phyloP scores from a whole-genome alignment of 805 yeast genomes.

The Candida railenensis region DNA sequence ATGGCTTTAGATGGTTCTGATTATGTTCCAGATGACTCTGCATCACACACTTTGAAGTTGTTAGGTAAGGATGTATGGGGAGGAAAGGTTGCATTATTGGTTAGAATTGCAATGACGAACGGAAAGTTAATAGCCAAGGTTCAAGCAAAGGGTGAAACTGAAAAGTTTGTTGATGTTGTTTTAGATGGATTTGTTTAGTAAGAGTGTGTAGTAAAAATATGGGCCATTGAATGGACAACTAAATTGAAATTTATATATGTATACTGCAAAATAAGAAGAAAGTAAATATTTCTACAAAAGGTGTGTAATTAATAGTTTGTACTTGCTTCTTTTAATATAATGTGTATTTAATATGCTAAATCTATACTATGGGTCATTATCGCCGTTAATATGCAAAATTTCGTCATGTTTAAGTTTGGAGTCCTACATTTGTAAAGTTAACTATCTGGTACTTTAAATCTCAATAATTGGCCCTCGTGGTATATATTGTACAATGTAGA shows the following conservation, averaged over 20 bases:
- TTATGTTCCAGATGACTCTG: constrained; percentile 54
- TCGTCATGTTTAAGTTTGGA: constrained; percentile 13
- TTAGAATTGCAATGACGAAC: constrained; percentile 51
- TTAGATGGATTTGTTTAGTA: constrained; percentile 45
- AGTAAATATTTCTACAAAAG: too few species aligned
- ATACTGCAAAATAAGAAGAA: constrained; percentile 31
- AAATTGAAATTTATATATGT: constrained; percentile 28
- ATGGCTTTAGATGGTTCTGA: constrained; percentile 75
- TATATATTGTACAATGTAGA: constrained; percentile 64
- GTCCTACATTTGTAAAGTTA: background rate
- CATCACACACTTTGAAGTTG: constrained; percentile 73
- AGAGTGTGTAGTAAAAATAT: background rate
- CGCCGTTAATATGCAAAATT: constrained; percentile 7
- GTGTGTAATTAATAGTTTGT: too few species aligned
- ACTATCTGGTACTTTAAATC: constrained; percentile 52
- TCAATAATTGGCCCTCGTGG: constrained; percentile 58
- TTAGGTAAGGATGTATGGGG: constrained; percentile 74
- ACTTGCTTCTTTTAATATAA: background rate
- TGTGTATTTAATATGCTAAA: background rate
- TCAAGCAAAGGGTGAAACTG: constrained; percentile 50
- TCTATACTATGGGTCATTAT: background rate
- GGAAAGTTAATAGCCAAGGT: constrained; percentile 62
- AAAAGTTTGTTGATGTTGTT: constrained; percentile 48
- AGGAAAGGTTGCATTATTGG: constrained; percentile 51
- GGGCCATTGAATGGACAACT: constrained; percentile 20